A percentile compares a stretch with the other conserved stretches of the same genome.
Evolutionary conservation across 2,329 filamentous ascomycete genomes (phyloP).

Genomic region (Cladosporium sp.): DNA sequence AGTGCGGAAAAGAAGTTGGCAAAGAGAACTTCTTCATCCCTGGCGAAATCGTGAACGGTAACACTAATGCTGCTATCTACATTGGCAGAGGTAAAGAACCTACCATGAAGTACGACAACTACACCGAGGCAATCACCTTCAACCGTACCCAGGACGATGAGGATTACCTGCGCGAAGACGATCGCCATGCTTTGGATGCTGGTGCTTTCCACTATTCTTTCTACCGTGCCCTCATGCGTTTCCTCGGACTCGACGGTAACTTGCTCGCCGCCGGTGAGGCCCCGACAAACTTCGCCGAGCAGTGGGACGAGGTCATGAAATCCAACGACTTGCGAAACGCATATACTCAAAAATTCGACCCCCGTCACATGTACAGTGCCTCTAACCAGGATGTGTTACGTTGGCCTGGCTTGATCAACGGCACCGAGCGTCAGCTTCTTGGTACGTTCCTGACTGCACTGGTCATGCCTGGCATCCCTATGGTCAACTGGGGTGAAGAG

Average conservation of each 20-base stretch:
- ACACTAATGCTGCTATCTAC: slow-evolving; percentile 61
- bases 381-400: slow-evolving; percentile 68
- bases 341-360: slow-evolving; percentile 62
- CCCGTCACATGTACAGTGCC: slow-evolving; percentile 63
- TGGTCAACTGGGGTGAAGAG: slow-evolving; percentile 65
- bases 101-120: slow-evolving; percentile 50
- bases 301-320: slow-evolving; percentile 58
- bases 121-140: slow-evolving; percentile 51
- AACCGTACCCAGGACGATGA: slow-evolving; percentile 42
- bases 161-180: slow-evolving; percentile 54
- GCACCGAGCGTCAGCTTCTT: slow-evolving; percentile 58
- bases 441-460: slow-evolving; percentile 61
- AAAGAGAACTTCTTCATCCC: slow-evolving; percentile 66
- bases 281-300: slow-evolving; percentile 53
- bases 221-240: slow-evolving; percentile 63
- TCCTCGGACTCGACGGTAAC: slow-evolving; percentile 61
- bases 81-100: slow-evolving; percentile 63
- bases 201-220: slow-evolving; percentile 65
- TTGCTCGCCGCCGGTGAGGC: slow-evolving; percentile 55
- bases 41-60: slow-evolving; percentile 64
- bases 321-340: slow-evolving; percentile 63
- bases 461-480: slow-evolving; percentile 61
- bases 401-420: slow-evolving; percentile 61
- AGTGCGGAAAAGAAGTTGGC: slow-evolving; percentile 57
- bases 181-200: slow-evolving; percentile 57